Evolutionary conservation across 2,329 filamentous ascomycete genomes (phyloP).

Genomic region (Talaromyces piceae): DNA sequence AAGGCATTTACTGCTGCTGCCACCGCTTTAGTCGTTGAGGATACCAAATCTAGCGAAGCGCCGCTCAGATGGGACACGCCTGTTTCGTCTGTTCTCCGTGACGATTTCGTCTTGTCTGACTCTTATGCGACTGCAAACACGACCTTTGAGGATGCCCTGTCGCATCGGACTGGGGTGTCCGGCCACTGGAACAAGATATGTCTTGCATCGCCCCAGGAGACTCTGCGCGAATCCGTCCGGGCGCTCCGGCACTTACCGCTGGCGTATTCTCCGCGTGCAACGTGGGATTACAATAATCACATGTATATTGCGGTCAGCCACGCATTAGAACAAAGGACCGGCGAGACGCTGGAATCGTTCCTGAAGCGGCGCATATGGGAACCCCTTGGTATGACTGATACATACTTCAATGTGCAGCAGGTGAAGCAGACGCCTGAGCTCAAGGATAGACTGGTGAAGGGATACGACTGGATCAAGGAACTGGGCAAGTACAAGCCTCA

Average conservation of each 20-base stretch:
- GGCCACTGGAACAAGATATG: slow-evolving; percentile 16
- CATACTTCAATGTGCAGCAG: slow-evolving; percentile 16
- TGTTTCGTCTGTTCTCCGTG: slow-evolving; percentile 27
- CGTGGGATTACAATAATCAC: slow-evolving; percentile 18
- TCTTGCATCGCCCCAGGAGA: background rate
- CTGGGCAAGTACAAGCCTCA: slow-evolving; percentile 12
- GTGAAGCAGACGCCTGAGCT: slow-evolving; percentile 8
- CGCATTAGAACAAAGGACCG: slow-evolving; percentile 13
- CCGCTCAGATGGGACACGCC: slow-evolving; percentile 30
- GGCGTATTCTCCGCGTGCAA: slow-evolving; percentile 14
- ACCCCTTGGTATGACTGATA: slow-evolving; percentile 18
- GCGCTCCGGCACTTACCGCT: slow-evolving; percentile 16
- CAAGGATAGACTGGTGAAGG: slow-evolving; percentile 11
- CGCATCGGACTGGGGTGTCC: slow-evolving; percentile 26
- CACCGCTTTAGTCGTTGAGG: slow-evolving; percentile 16
- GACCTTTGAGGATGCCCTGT: slow-evolving; percentile 28
- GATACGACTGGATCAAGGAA: slow-evolving; percentile 17
- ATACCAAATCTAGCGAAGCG: slow-evolving; percentile 11
- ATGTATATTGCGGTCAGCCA: slow-evolving; percentile 19
- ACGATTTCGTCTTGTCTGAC: slow-evolving; percentile 25
- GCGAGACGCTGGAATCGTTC: slow-evolving; percentile 10
- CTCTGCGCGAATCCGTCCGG: slow-evolving; percentile 2
- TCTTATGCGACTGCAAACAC: slow-evolving; percentile 20
- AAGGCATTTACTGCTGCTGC: slow-evolving; percentile 22
- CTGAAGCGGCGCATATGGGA: slow-evolving; percentile 18